These are phyloP conservation scores for Starmerella asiatica DNA, from an alignment of 805 yeast species.

Conservation along the genomic window DNA sequence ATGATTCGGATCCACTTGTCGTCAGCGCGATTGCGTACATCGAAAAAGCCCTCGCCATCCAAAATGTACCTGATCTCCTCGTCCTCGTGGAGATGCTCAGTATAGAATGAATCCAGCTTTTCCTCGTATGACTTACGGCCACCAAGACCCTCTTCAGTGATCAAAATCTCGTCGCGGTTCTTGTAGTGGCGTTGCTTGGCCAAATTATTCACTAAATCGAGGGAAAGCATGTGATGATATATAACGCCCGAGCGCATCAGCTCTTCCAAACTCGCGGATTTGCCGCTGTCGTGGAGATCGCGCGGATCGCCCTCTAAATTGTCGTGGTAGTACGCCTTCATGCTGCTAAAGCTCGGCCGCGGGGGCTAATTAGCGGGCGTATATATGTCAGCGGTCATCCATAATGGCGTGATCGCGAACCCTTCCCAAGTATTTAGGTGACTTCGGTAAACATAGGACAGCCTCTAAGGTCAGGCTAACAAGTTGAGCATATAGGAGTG, in stretches of 20 bases:
- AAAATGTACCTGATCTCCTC: slow-evolving; percentile 86
- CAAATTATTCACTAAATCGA: slow-evolving; percentile 45
- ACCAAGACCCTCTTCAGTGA: slow-evolving; percentile 48
- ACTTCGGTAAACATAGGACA: no score
- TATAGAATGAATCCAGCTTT: slow-evolving; percentile 57
- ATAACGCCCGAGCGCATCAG: slow-evolving; percentile 54
- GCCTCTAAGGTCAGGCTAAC: no score
- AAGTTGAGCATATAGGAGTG: no score
- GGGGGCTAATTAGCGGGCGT: background rate
- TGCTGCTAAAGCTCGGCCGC: no score
- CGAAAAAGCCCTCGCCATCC: slow-evolving; percentile 88
- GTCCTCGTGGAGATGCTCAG: slow-evolving; percentile 89
- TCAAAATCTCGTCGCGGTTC: slow-evolving; percentile 59
- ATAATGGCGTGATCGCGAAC: no score
- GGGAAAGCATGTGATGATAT: slow-evolving; percentile 39
- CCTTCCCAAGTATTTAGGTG: no score
- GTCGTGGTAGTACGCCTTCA: slow-evolving; percentile 21
- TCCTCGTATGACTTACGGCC: slow-evolving; percentile 44
- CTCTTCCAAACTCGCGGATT: slow-evolving; percentile 35
- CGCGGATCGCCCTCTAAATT: slow-evolving; percentile 20
- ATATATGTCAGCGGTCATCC: no score
- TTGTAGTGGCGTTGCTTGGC: slow-evolving; percentile 62
- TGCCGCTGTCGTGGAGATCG: slow-evolving; percentile 37
- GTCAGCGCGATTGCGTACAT: slow-evolving; percentile 49
- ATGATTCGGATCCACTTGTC: slow-evolving; percentile 67